phyloP scores from a whole-genome alignment of 2,329 filamentous ascomycete genomes.

The Trichophaea hybrida region DNA sequence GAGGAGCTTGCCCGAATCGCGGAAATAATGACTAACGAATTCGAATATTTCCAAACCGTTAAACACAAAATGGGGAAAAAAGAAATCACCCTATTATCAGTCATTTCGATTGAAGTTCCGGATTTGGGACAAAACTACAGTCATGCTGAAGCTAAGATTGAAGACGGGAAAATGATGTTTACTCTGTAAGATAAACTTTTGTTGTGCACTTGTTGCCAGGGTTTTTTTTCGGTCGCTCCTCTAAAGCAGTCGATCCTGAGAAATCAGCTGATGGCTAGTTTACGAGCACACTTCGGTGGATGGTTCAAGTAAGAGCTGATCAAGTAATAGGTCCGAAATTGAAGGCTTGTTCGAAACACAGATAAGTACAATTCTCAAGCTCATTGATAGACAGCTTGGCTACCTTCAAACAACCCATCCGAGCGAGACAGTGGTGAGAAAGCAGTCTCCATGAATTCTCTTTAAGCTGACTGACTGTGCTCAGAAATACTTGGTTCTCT shows the following conservation, averaged over 20 bases:
- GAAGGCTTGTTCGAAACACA: background rate
- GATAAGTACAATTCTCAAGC: background rate
- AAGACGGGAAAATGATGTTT: background rate
- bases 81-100: background rate
- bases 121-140: background rate
- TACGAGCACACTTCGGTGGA: too few species aligned
- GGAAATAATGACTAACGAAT: background rate
- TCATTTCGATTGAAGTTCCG: background rate
- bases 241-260: background rate
- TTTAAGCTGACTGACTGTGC: background rate
- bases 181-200: background rate
- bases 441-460: background rate
- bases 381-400: background rate
- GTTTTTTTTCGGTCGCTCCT: too few species aligned
- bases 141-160: background rate
- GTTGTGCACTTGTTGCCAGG: too few species aligned
- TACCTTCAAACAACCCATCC: background rate
- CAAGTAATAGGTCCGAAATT: background rate
- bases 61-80: background rate
- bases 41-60: background rate
- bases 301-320: background rate
- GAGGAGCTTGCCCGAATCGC: background rate
- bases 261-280: too few species aligned
- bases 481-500: constrained; percentile 32
- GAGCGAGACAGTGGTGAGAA: background rate